Evolutionary conservation across 2,329 filamentous ascomycete species (phyloP), one percentile per base, ranked within the genome.

Genomic region (Hypomyces rosellus): DNA sequence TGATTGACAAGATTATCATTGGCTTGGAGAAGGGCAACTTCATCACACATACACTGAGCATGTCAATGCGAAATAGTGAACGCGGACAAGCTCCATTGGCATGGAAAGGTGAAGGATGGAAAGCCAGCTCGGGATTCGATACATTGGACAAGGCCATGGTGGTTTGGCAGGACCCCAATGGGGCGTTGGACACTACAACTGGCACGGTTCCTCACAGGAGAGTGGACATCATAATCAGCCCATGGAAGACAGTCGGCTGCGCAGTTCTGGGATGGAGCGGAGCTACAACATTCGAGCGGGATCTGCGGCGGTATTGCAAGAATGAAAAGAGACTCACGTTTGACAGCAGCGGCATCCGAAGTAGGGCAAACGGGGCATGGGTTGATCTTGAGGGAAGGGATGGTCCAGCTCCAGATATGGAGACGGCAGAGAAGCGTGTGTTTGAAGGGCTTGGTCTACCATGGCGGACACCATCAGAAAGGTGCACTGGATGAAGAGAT

Each of bases 131-230:
- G 18, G 88, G 88, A 1, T 96, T 96, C 57, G 91, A 96, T 63
- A 88, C 84, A 0, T 76, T 97, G 1, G 91, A 97, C 66, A 96
- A 96, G 66, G 90, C 90, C 0, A 72, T 97, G 47, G 86, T 96
- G 1, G 89, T 96, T 0, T 97, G 92, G 92, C 88, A 95, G 63
- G 57, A 65, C 34, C 53, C 59, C 1, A 45, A 44, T 13, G 34
- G 53, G 2, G 9, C 18, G 1, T 6, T 18, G 9, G 51, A 39
- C 4, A 5, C 37, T 3, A 14, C 7, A 14, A 14, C 11, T 30
- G 20, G 18, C 12, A 25, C 44, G 14, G 45, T 51, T n/a, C 77
- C 79, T 1, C 92, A 96, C 63, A 81, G 90, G 16, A 78, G 92
- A 42, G 91, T 97, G 1, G 92, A 97, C 63, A 96, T 97, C 51